Base-by-base conservation (phyloP, 257 asterid species). In the Solanum pimpinellifolium region DNA sequence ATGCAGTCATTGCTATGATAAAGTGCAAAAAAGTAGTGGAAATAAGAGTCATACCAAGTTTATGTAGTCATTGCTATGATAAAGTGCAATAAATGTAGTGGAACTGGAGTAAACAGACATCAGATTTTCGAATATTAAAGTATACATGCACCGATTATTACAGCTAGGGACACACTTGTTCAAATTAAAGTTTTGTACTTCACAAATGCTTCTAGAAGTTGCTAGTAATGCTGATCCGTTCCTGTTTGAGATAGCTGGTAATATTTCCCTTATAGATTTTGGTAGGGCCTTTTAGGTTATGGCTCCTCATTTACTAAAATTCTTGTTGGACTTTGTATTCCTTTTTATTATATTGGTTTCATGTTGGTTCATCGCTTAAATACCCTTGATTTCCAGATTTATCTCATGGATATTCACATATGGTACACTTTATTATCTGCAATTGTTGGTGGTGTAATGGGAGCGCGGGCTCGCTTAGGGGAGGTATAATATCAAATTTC, bases 381-480 rank as follows among this genome's bases (percentile, higher is more conserved):
- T 31, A 81, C 85, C 44, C 42, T 81, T 49, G 46, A 81, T 87
- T 85, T 88, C 44, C 95, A 97, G 99, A 95, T 97, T 42, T 97
- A 97, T 92, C 66, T 95, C 82, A 97, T 97, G 99, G 99, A 97
- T 91, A 94, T 95, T 88, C 98, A 97, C 92, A 97, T 97, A 39
- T 97, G 98, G 98, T 95, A 97, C 87, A 97, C 97, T 80, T 85
- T 97, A 52, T 87, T 97, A 74, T 95, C 99, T 92, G 99, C 99
- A 83, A 92, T 95, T 74, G 92, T 95, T 94, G 99, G 99, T 52
- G 99, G 98, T 82, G 98, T 97, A 86, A 97, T 94, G 98, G 99
- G 99, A 87, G 98, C 99, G 12, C 93, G 97, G 89, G 91, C 93
- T 89, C 98, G 99, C 65, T 88, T 97, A 73, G 99, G 99, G 85